A percentile compares a stretch with the other conserved stretches of the same genome.
phyloP scores from a whole-genome alignment of 1,284 basidiomycete species.

The Puccinia triticina region DNA sequence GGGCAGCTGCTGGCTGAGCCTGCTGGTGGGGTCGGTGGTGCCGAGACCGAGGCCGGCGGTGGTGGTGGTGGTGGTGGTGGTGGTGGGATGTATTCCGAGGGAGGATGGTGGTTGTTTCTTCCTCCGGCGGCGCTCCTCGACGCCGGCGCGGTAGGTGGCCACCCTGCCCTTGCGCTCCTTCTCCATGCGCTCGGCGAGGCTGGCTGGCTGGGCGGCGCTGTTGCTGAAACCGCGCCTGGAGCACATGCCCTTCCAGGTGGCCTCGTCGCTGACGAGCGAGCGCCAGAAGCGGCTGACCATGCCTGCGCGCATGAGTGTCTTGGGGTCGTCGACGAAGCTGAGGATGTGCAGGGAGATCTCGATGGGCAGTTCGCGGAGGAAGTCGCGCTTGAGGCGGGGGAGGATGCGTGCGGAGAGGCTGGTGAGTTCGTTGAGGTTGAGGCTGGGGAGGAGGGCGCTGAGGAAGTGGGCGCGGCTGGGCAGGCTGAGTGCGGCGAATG shows the following conservation, averaged over 20 bases:
- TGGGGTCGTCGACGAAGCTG: slow-evolving; percentile 78
- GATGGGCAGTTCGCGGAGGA: slow-evolving; percentile 76
- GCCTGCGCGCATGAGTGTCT: slow-evolving; percentile 72
- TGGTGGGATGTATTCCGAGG: slow-evolving; percentile 9
- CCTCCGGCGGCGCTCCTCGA: slow-evolving; percentile 37
- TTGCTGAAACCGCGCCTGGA: slow-evolving; percentile 66
- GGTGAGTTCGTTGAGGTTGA: slow-evolving; percentile 75
- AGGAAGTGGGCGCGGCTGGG: slow-evolving; percentile 69
- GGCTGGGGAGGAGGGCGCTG: slow-evolving; percentile 68
- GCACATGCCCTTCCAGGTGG: slow-evolving; percentile 82
- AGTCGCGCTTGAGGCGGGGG: slow-evolving; percentile 83
- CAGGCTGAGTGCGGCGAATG: slow-evolving; percentile 61
- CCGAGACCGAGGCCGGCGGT: slow-evolving; percentile 26
- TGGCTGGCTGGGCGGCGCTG: slow-evolving; percentile 45
- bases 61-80: neutral
- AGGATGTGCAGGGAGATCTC: slow-evolving; percentile 84
- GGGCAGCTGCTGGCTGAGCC: neutral
- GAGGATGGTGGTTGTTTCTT: slow-evolving; percentile 22
- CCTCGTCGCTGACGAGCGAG: slow-evolving; percentile 76
- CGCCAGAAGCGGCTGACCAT: slow-evolving; percentile 79
- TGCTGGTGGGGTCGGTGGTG: neutral
- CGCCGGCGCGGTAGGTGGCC: slow-evolving; percentile 51
- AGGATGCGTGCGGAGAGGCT: slow-evolving; percentile 74
- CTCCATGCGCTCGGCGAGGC: slow-evolving; percentile 53
- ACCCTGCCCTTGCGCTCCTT: slow-evolving; percentile 36